Evolutionary conservation across 768 basidiomycete species (phyloP), one percentile per base, ranked within the genome.

Genomic region (Termitomyces sp.): DNA sequence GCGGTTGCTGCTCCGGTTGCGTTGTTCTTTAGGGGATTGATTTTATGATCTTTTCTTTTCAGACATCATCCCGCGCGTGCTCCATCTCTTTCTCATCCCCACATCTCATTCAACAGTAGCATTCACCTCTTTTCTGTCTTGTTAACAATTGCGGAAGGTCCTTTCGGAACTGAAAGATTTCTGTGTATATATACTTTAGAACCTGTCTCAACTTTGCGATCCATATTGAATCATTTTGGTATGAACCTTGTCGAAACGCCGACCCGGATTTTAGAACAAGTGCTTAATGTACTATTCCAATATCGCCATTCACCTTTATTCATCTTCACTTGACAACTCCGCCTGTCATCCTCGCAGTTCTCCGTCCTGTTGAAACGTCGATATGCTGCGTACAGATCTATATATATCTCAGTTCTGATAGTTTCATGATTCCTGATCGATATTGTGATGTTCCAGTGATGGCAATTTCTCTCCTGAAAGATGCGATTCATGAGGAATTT

Each of bases 1-100:
- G 74, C 33, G 80, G 84, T 24, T 92, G 89, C 76, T 91, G 89
- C 63, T 72, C 75, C 44, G 80, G 85, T 60, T 90, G 89, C 58
- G 82, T 91, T 57, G 79, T 90, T 51, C 77, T 80, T 58, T 80
- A 72, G 75, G 48, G 30, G 44, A 61, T 18, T 36, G 58, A 47
- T 54, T 50, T 53, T 43, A 14, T 13, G 16, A 18, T 60, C 59
- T 36, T 40, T 46, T 58, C 28, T 56, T 6, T 24, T 42, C 40
- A 43, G 40, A 35, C 35, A 26, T 35, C n/a, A 10, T 32, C 20
- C 22, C 28, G 12, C 36, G 7, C 28, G 18, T 70, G 66, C 70
- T 73, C 63, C 62, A 69, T 69, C 65, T 70, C 65, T 60, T 57
- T 58, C 56, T 58, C 58, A 54, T 28, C 57, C 52, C 57, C 26